phyloP scores from a whole-genome alignment of 768 basidiomycete genomes.

The Tricholoma matsutake region DNA sequence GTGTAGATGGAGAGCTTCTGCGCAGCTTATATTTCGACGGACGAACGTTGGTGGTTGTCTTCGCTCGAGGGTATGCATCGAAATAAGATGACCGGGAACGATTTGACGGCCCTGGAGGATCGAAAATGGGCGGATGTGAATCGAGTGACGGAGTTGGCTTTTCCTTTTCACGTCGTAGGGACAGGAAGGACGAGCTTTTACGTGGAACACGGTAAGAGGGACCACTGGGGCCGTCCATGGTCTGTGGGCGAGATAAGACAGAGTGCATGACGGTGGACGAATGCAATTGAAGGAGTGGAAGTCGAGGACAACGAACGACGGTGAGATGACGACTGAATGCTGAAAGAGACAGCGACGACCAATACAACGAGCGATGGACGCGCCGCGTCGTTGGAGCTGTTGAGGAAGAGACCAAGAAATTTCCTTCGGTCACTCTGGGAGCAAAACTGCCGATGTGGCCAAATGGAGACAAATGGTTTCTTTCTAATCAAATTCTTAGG shows the following conservation, averaged over 20 bases:
- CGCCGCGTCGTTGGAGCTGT: neutral
- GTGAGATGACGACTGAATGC: neutral
- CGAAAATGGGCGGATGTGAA: constrained; percentile 17
- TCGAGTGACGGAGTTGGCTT: constrained; percentile 26
- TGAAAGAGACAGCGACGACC: neutral
- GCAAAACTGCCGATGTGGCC: neutral
- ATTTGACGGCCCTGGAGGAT: constrained; percentile 28
- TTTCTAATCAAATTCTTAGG: no score
- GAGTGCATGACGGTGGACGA: constrained; percentile 31
- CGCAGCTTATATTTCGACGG: constrained; percentile 27
- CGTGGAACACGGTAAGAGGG: constrained; percentile 41
- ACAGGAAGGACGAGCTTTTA: constrained; percentile 57
- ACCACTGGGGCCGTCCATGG: constrained; percentile 21
- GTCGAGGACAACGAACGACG: neutral
- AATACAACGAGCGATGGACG: neutral
- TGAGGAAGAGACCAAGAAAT: neutral
- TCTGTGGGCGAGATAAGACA: constrained; percentile 35
- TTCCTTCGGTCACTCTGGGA: neutral
- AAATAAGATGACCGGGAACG: constrained; percentile 37
- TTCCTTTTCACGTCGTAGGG: constrained; percentile 50
- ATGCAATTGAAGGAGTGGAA: constrained; percentile 1
- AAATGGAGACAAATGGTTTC: neutral
- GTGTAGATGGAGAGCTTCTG: constrained; percentile 19
- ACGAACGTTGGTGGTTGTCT: constrained; percentile 32
- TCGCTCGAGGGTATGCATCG: constrained; percentile 43